Percentiles rank a stretch among this genome's conserved stretches.
phyloP scores from a whole-genome alignment of 2,329 filamentous ascomycete genomes.

The Verticillium nubilum region DNA sequence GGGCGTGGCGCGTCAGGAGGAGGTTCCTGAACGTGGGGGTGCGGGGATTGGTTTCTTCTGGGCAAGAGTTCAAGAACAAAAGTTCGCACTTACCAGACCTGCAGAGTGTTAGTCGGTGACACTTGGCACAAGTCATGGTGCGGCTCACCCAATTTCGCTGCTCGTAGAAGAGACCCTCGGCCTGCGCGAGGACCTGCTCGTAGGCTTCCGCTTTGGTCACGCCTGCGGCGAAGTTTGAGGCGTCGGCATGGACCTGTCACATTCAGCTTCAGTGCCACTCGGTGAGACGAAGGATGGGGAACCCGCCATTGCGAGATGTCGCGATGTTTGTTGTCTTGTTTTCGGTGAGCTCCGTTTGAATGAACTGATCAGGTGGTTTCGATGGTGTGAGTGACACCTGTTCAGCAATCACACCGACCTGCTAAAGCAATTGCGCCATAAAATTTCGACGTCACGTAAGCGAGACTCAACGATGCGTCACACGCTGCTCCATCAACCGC shows the following conservation, averaged over 20 bases:
- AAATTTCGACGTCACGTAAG: neutral
- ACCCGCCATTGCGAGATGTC: neutral
- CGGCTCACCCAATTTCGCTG: slow-evolving; percentile 72
- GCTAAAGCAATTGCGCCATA: neutral
- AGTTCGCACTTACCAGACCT: slow-evolving; percentile 33
- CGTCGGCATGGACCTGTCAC: slow-evolving; percentile 69
- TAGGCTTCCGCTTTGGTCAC: slow-evolving; percentile 70
- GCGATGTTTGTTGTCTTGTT: neutral
- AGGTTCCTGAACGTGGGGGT: neutral
- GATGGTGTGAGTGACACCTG: neutral
- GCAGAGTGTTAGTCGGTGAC: slow-evolving; percentile 1
- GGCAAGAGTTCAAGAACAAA: too few species aligned
- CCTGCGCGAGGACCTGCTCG: slow-evolving; percentile 66
- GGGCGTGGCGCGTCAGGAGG: neutral
- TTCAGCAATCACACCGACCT: neutral
- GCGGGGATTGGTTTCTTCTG: too few species aligned
- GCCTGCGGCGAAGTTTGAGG: slow-evolving; percentile 64
- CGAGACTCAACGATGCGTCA: neutral
- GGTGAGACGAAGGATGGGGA: neutral
- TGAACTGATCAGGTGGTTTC: neutral
- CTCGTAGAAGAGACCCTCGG: slow-evolving; percentile 61
- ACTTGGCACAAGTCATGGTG: neutral
- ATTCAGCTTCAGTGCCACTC: neutral
- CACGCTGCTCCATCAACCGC: neutral
- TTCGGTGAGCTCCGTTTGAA: too few species aligned